A percentile compares a stretch with the other conserved stretches of the same genome.
These are phyloP conservation scores for Trypanosoma brucei DNA, from an alignment of 208 protist genomes.

Conservation along the genomic window DNA sequence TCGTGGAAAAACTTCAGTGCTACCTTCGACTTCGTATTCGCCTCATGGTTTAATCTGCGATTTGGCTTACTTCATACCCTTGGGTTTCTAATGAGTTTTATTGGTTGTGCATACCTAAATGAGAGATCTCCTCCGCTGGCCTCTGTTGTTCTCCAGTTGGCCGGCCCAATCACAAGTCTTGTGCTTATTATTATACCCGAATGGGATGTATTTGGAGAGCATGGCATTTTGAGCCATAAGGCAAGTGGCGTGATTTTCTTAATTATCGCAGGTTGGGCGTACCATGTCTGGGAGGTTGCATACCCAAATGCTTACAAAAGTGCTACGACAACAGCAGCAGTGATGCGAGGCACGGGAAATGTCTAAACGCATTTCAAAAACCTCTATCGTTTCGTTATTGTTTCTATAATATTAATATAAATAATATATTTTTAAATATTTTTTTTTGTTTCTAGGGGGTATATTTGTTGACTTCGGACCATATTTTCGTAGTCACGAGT, in stretches of 20 bases:
- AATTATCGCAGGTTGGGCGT: slow-evolving; percentile 47
- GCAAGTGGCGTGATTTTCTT: slow-evolving; percentile 68
- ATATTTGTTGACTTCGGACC: too few relatives aligned
- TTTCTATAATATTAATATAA: too few relatives aligned
- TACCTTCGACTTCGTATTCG: slow-evolving; percentile 62
- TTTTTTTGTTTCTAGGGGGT: too few relatives aligned
- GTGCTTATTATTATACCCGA: slow-evolving; percentile 65
- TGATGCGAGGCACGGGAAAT: slow-evolving; percentile 13
- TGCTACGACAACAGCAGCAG: background rate
- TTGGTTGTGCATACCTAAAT: slow-evolving; percentile 80
- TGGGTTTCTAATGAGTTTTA: slow-evolving; percentile 74
- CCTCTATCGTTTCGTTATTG: too few relatives aligned
- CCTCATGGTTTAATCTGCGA: slow-evolving; percentile 56
- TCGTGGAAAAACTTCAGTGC: slow-evolving; percentile 46
- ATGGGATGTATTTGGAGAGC: slow-evolving; percentile 75
- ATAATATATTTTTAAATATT: too few relatives aligned
- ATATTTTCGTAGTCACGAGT: too few relatives aligned
- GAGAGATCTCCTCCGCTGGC: slow-evolving; percentile 78
- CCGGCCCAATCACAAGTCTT: slow-evolving; percentile 67
- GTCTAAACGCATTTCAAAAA: too few relatives aligned
- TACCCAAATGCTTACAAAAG: slow-evolving; percentile 24
- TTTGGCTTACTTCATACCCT: slow-evolving; percentile 63
- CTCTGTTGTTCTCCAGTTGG: slow-evolving; percentile 77
- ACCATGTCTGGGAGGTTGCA: slow-evolving; percentile 79
- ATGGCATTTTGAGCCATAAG: slow-evolving; percentile 58